phyloP scores from a whole-genome alignment of 345 rosid genomes.

The Euphorbia lathyris region DNA sequence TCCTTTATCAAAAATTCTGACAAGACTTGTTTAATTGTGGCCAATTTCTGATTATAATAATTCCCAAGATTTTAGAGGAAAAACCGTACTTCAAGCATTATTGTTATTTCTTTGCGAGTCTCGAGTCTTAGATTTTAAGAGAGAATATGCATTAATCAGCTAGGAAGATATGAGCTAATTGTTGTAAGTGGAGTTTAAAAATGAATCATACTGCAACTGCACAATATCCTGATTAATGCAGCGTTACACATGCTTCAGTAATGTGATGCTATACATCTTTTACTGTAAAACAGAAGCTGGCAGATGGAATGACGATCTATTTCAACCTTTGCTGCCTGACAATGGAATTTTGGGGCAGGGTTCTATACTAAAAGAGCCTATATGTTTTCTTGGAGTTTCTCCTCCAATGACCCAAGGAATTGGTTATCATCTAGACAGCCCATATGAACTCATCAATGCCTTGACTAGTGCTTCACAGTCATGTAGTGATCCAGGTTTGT shows the following conservation, averaged over 20 bases:
- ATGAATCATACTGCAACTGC: neutral
- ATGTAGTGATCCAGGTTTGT: neutral
- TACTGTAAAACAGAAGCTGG: slow-evolving; percentile 21
- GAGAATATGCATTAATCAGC: neutral
- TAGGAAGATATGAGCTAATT: neutral
- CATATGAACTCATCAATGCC: slow-evolving; percentile 12
- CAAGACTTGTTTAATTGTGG: neutral
- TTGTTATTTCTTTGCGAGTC: neutral
- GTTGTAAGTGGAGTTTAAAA: neutral
- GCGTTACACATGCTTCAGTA: neutral
- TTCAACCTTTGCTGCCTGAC: slow-evolving; percentile 13
- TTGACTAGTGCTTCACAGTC: neutral
- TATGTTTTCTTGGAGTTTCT: slow-evolving; percentile 4
- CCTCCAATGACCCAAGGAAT: slow-evolving; percentile 10
- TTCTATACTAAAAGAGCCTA: slow-evolving; percentile 13
- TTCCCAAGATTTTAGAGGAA: neutral
- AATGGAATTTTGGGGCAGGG: slow-evolving; percentile 24
- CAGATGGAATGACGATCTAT: slow-evolving; percentile 12
- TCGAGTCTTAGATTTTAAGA: neutral
- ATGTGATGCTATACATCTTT: slow-evolving; percentile 9
- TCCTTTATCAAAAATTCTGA: neutral
- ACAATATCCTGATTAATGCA: neutral
- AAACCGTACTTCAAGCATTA: too few species aligned
- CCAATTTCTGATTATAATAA: neutral
- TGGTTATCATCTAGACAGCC: slow-evolving; percentile 16